Conservation (phyloP, 2,329 filamentous ascomycete genomes). For the Colletotrichum sp. region DNA sequence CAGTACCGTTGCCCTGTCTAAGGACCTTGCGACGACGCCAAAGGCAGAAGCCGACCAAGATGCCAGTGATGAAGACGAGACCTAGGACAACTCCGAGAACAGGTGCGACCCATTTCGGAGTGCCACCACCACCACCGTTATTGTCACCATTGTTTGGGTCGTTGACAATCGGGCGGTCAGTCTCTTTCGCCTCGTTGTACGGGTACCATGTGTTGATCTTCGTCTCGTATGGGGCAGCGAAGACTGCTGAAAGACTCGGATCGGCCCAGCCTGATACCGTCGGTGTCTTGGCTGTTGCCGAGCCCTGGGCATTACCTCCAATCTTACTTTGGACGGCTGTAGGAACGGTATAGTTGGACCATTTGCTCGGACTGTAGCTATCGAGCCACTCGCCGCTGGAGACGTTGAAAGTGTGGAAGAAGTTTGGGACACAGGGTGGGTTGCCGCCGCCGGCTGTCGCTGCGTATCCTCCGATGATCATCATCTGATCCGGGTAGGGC, state of each 20-base stretch:
- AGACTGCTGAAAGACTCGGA: slow-evolving; percentile 55
- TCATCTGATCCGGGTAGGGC: slow-evolving; percentile 81
- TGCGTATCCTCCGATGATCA: slow-evolving; percentile 73
- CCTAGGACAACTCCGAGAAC: slow-evolving; percentile 68
- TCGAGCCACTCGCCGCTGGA: slow-evolving; percentile 72
- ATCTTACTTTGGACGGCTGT: slow-evolving; percentile 67
- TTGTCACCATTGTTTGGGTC: slow-evolving; percentile 8
- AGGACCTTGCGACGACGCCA: slow-evolving; percentile 55
- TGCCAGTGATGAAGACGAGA: slow-evolving; percentile 57
- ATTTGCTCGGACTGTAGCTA: slow-evolving; percentile 69
- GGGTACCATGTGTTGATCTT: slow-evolving; percentile 67
- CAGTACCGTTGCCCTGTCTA: slow-evolving; percentile 38
- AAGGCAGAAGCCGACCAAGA: slow-evolving; percentile 57
- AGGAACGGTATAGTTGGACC: slow-evolving; percentile 73
- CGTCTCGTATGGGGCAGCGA: too few species aligned
- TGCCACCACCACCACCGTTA: slow-evolving; percentile 36
- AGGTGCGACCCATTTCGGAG: slow-evolving; percentile 64
- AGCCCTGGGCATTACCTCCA: slow-evolving; percentile 69
- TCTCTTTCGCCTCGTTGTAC: slow-evolving; percentile 48
- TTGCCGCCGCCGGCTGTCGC: slow-evolving; percentile 28
- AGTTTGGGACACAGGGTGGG: slow-evolving; percentile 51
- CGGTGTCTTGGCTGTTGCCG: slow-evolving; percentile 73
- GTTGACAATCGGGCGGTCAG: slow-evolving; percentile 23
- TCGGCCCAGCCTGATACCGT: slow-evolving; percentile 61
- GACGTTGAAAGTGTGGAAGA: slow-evolving; percentile 74